Base-by-base conservation (phyloP, 1,284 basidiomycete species). In the Rhodotorula mucilaginosa region DNA sequence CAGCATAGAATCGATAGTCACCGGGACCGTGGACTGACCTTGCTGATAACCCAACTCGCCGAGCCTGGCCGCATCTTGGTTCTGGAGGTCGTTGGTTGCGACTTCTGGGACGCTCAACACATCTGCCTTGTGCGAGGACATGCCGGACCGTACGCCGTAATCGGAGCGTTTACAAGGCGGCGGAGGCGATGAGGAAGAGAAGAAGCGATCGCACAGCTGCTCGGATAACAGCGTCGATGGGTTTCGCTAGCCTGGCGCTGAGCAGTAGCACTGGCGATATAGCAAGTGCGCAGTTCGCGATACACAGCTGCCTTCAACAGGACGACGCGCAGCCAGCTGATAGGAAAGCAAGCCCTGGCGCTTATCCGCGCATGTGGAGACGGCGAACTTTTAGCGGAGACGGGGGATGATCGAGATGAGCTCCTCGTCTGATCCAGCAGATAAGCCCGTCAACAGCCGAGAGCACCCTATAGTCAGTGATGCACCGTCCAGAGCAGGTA, bases 1-100 rank as follows among this genome's bases (percentile, higher is more conserved):
- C 34, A 57, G 34, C 29, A 39, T 23, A 2, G 19, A 13, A 44
- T 48, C 46, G 26, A n/a, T 64, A 29, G 18, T 21, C 15, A 5
- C 19, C 16, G 44, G 44, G 23, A 54, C 15, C 23, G 46, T 10
- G 19, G 23, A 26, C 67, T 26, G 21, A 71, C 69, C 71, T 31
- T 72, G 70, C 2, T 58, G 54, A 47, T 72, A 72, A 0, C 70
- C 70, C 1, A 72, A 51, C 29, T 68, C 67, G 3, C 64, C 67
- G 2, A 72, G 61, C 5, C 65, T 57, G 6, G 65, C 70, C 8
- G 57, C 64, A n/a, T 72, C 70, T 13, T 48, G n/a, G 54, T 26
- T 29, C 26, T 56, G 54, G 3, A 56, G 29, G 26, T 56, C 54
- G 26, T 56, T 56, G 26, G 54, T 56, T 3, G 26, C 54, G 26